phyloP scores from a whole-genome alignment of 179 eudicot species.

The Gypsophila paniculata region DNA sequence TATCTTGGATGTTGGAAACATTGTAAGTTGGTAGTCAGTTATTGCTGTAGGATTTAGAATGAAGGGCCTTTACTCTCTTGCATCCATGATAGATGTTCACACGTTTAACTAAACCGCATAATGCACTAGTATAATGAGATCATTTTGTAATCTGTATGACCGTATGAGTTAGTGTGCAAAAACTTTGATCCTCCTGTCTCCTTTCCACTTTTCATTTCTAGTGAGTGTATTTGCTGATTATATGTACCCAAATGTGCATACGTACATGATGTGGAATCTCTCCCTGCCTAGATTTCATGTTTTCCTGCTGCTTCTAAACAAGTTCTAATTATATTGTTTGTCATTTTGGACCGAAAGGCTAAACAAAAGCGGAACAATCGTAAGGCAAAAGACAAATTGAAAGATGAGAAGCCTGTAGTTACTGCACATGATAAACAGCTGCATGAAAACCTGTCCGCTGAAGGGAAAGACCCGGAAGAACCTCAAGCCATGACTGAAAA shows the following conservation, averaged over 20 bases:
- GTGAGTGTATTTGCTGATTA: not conserved
- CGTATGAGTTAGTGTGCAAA: no score
- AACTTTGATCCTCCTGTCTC: no score
- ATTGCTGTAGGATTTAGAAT: conserved; percentile 6
- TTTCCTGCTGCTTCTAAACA: not conserved
- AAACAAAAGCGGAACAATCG: conserved; percentile 81
- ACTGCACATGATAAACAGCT: conserved; percentile 33
- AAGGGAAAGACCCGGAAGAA: conserved; percentile 36
- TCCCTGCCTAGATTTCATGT: not conserved
- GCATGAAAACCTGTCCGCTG: conserved; percentile 32
- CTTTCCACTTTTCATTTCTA: no score
- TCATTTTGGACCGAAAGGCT: conserved; percentile 34
- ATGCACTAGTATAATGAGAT: not conserved
- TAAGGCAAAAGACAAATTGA: conserved; percentile 71
- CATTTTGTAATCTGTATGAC: no score
- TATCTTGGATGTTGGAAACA: not conserved
- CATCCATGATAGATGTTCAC: not conserved
- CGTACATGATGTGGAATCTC: not conserved
- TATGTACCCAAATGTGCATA: no score
- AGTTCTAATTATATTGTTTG: conserved; percentile 19
- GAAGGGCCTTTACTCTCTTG: not conserved
- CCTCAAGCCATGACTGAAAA: conserved; percentile 39
- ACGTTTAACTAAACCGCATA: not conserved
- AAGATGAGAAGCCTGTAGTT: conserved; percentile 50
- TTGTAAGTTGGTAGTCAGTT: not conserved